Conservation (phyloP, 495 filamentous ascomycete species). For the Hypoxylon cercidicola region DNA sequence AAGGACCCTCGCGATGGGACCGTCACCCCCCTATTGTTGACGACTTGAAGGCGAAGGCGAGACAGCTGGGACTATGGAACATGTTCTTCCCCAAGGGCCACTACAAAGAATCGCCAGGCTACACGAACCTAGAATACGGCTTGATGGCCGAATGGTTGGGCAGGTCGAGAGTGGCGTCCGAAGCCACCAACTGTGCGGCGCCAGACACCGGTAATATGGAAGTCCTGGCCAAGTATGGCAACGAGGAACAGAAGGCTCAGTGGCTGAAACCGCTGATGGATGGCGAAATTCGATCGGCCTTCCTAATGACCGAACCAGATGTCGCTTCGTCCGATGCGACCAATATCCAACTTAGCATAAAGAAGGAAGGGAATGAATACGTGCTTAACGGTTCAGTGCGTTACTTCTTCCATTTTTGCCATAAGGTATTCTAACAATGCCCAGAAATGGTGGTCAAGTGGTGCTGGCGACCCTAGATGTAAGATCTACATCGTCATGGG, state of each 20-base stretch:
- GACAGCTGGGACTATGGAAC: constrained; percentile 93
- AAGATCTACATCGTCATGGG: constrained; percentile 93
- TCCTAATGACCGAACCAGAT: constrained; percentile 93
- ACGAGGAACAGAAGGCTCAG: constrained; percentile 84
- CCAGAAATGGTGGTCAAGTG: constrained; percentile 96
- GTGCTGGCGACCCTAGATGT: constrained; percentile 90
- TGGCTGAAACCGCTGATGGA: constrained; percentile 88
- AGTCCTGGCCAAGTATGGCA: constrained; percentile 92
- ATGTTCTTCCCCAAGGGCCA: constrained; percentile 96
- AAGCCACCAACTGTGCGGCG: constrained; percentile 91
- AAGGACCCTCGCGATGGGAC: constrained; percentile 77
- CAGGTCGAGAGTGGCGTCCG: constrained; percentile 78
- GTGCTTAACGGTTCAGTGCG: constrained; percentile 84
- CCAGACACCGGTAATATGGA: constrained; percentile 98
- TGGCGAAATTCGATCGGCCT: constrained; percentile 86
- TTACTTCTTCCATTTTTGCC: not conserved
- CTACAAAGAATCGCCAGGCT: constrained; percentile 92
- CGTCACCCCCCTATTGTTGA: constrained; percentile 84
- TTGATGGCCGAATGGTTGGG: constrained; percentile 93
- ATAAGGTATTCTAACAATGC: constrained; percentile 1
- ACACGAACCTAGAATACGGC: constrained; percentile 90
- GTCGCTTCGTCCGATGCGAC: constrained; percentile 87
- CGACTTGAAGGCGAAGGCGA: constrained; percentile 85
- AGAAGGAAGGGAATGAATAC: constrained; percentile 81
- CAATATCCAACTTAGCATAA: constrained; percentile 87